Evolutionary conservation across 352 stramenopile genomes (phyloP).

Genomic region (Phytopythium helicoides): DNA sequence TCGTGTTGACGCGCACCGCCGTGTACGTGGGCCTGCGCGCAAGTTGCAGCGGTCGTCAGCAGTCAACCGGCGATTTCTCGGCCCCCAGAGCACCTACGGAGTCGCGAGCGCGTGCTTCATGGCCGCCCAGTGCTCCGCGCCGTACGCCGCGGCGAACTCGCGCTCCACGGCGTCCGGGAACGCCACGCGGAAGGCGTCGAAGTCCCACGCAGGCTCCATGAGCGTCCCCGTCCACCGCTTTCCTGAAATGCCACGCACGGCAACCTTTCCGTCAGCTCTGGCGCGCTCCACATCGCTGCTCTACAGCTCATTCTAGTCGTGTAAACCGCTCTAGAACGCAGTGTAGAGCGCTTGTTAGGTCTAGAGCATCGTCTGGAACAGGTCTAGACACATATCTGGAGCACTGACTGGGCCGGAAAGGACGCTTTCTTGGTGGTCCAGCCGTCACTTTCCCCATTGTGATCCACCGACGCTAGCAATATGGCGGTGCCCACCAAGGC

Average conservation of each 20-base stretch:
- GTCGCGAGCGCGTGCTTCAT: conserved; percentile 75
- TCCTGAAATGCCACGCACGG: neutral
- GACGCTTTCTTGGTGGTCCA: conserved; percentile 2
- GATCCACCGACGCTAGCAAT: neutral
- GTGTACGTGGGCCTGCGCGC: conserved; percentile 72
- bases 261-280: neutral
- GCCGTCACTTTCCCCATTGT: neutral
- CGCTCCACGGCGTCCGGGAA: conserved; percentile 69
- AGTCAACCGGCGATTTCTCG: no score
- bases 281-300: conserved; percentile 3
- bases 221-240: conserved; percentile 5
- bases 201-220: conserved; percentile 13
- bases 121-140: conserved; percentile 51
- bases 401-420: no score
- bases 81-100: conserved; percentile 62
- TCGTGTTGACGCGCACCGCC: conserved; percentile 76
- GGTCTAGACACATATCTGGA: no score
- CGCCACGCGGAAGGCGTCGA: conserved; percentile 65
- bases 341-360: neutral
- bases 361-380: no score
- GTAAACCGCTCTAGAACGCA: neutral
- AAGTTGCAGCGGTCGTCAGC: no score
- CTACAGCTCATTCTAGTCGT: conserved; percentile 1
- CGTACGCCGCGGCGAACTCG: conserved; percentile 60
- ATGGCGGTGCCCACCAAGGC: conserved; percentile 73